Base-by-base conservation (phyloP, 768 basidiomycete species). In the Postia placenta region DNA sequence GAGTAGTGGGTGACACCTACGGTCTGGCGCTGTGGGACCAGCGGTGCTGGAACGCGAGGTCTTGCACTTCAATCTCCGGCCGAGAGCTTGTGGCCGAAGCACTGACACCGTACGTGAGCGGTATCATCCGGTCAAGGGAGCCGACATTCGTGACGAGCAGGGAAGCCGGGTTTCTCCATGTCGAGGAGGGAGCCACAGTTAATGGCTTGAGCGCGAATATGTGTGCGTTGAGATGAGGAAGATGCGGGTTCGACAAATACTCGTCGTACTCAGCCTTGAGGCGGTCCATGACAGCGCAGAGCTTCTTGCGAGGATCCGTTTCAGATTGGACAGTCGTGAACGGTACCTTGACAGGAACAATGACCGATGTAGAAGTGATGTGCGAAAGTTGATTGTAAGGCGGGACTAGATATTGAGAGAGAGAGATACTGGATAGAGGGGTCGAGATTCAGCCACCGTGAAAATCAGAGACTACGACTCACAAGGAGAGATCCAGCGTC, bases 201-300 rank as follows among this genome's bases (percentile, higher is more conserved):
- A 23, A 15, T 11, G 47, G 47, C 5, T 15, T 36, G 5, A 48
- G 38, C 24, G 11, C 12, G 11, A 24, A n/a, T 4, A 40, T 4
- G 4, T 25, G 36, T 2, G 47, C 37, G n/a, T 24, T 48, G 3
- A 41, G 3, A 20, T 48, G 47, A 5, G 47, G 47, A 2, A 48
- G 25, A 27, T 40, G 39, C 6, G 47, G 47, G 20, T 42, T 48
- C 17, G 38, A 19, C 11, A 41, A 33, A n/a, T 48, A 48, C 9
- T 23, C 9, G 7, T 7, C 7, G 19, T 39, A 39, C 17, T 39
- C 15, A 22, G 38, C 17, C 6, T 17, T 7, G 19, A 39, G 6
- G 19, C 38, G 19, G 19, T 39, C 38, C 7, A 39, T 9, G 12
- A 39, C 19, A 22, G 15, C 6, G 17, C 38, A 19, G 38, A 39